Percentiles rank a stretch among this genome's conserved stretches.
Evolutionary conservation across 768 basidiomycete species (phyloP).

Genomic region (Mrakia blollopis): DNA sequence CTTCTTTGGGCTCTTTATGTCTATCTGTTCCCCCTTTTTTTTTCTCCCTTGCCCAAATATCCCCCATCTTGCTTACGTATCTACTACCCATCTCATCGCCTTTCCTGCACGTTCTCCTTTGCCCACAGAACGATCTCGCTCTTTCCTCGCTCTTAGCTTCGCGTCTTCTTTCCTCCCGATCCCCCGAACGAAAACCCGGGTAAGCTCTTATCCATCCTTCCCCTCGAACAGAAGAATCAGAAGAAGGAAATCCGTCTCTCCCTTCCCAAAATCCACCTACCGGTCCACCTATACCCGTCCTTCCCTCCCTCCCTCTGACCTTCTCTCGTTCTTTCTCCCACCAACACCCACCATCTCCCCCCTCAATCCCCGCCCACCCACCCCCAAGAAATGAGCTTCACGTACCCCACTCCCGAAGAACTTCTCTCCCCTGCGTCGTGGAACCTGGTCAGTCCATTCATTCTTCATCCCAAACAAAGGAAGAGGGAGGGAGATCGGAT

Average conservation of each 20-base stretch:
- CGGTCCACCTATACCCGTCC: not conserved
- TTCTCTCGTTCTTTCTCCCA: not conserved
- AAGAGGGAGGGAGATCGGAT: too few relatives aligned
- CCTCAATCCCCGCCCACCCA: not conserved
- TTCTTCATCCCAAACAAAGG: conserved; percentile 28
- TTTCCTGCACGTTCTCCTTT: too few relatives aligned
- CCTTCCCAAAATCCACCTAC: too few relatives aligned
- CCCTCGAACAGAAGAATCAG: too few relatives aligned
- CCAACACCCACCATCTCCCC: not conserved
- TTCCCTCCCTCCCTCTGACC: not conserved
- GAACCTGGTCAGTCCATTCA: conserved; percentile 64
- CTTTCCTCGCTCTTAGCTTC: not conserved
- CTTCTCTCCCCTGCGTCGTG: conserved; percentile 80
- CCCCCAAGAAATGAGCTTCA: not conserved
- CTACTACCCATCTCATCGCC: not conserved
- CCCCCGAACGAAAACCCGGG: too few relatives aligned
- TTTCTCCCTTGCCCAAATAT: not conserved
- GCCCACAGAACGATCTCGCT: too few relatives aligned
- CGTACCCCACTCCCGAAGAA: conserved; percentile 12
- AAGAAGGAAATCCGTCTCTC: too few relatives aligned
- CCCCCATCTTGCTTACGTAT: not conserved
- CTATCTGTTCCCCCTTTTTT: not conserved
- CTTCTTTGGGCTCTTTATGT: too few relatives aligned
- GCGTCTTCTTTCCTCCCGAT: not conserved
- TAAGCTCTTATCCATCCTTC: too few relatives aligned